Evolutionary conservation across 116 monocot species (phyloP).

Genomic region (Papilionanthe hybrid): DNA sequence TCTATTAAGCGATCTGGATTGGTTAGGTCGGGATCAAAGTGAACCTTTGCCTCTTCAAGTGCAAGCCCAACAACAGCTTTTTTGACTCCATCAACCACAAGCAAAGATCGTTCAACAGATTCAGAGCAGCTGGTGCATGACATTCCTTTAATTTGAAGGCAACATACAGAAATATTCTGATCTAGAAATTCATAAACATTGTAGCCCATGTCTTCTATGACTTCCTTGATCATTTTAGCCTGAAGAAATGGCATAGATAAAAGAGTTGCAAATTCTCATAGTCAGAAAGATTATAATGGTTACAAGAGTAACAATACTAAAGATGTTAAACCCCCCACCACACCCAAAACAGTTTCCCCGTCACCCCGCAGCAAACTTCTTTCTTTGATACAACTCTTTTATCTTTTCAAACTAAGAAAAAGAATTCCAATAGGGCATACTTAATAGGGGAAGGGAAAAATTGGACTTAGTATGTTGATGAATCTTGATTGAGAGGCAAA

Average conservation of each 20-base stretch:
- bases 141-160: conserved; percentile 84
- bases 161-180: conserved; percentile 67
- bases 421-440: background rate
- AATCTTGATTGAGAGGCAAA: background rate
- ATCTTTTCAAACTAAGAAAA: background rate
- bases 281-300: background rate
- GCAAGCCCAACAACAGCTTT: conserved; percentile 86
- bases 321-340: background rate
- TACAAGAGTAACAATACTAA: background rate
- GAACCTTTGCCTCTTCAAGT: conserved; percentile 88
- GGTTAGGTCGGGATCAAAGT: conserved; percentile 63
- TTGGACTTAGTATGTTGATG: background rate
- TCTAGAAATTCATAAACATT: conserved; percentile 57
- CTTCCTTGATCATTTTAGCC: conserved; percentile 57
- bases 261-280: background rate
- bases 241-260: conserved; percentile 10
- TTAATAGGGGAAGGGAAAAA: background rate
- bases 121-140: conserved; percentile 90
- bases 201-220: conserved; percentile 56
- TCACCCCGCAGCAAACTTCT: background rate
- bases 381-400: background rate
- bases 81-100: conserved; percentile 66
- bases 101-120: conserved; percentile 68
- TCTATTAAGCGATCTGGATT: conserved; percentile 43
- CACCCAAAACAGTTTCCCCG: background rate